Percentiles rank a stretch among this genome's conserved stretches.
Evolutionary conservation across 768 basidiomycete species (phyloP).

Genomic region (Phylloporus sp.): DNA sequence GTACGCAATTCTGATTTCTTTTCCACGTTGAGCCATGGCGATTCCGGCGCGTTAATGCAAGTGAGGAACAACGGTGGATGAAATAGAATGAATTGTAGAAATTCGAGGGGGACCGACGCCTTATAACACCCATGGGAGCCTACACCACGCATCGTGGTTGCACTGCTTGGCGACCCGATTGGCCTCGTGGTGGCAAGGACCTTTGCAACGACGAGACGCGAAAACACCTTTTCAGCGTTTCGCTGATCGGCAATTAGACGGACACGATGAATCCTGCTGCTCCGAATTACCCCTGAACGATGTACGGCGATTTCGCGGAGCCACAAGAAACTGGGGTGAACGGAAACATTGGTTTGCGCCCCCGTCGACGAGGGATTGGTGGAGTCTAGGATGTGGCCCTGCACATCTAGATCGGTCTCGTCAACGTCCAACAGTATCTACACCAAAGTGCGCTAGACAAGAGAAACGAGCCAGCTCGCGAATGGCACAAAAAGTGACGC

Average conservation of each 20-base stretch:
- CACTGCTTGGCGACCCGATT: constrained; percentile 8
- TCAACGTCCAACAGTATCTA: constrained; percentile 7
- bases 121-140: constrained; percentile 16
- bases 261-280: constrained; percentile 26
- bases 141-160: constrained; percentile 12
- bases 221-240: constrained; percentile 19
- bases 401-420: constrained; percentile 21
- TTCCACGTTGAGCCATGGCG: constrained; percentile 25
- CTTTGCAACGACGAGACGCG: not conserved
- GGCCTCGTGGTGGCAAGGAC: constrained; percentile 15
- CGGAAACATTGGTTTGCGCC: not conserved
- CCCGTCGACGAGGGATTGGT: constrained; percentile 7
- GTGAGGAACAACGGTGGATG: not conserved
- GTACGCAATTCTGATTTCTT: constrained; percentile 33
- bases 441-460: constrained; percentile 3
- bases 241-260: constrained; percentile 24
- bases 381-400: constrained; percentile 2
- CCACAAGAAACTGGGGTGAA: constrained; percentile 3
- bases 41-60: not conserved
- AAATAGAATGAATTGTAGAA: not conserved
- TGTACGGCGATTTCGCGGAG: constrained; percentile 18
- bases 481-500: constrained; percentile 22
- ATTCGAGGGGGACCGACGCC: not conserved
- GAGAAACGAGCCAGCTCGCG: constrained; percentile 21
- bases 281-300: constrained; percentile 4